phyloP scores from a whole-genome alignment of 2,329 filamentous ascomycete genomes.

The Acephala macrosclerotiorum region DNA sequence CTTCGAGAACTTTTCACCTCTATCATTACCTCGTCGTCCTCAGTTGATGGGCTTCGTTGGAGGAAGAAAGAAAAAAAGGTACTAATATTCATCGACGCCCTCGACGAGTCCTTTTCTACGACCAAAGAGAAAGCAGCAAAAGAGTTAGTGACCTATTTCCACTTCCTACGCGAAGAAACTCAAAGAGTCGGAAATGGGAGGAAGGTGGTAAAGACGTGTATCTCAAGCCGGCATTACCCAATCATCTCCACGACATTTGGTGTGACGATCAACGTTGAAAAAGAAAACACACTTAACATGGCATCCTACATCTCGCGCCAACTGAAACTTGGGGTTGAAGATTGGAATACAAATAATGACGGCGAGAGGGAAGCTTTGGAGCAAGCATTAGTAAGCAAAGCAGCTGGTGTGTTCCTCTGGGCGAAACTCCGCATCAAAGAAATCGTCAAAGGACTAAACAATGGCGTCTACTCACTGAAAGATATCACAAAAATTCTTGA shows the following conservation, averaged over 20 bases:
- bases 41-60: too few species aligned
- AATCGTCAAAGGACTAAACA: constrained; percentile 26
- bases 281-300: constrained; percentile 1
- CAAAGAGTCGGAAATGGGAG: not conserved
- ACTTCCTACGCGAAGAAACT: constrained; percentile 5
- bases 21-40: too few species aligned
- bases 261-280: constrained; percentile 24
- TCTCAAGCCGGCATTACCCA: constrained; percentile 32
- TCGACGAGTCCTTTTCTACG: constrained; percentile 35
- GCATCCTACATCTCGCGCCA: not conserved
- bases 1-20: constrained; percentile 7
- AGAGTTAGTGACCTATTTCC: constrained; percentile 18
- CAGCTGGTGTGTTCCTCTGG: constrained; percentile 49
- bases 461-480: constrained; percentile 26
- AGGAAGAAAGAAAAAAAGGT: constrained; percentile 13
- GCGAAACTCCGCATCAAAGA: constrained; percentile 33
- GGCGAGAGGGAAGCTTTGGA: not conserved
- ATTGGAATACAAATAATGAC: constrained; percentile 16
- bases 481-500: constrained; percentile 8
- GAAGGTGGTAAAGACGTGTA: constrained; percentile 26
- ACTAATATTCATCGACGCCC: constrained; percentile 37
- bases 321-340: constrained; percentile 3
- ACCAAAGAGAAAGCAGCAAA: not conserved
- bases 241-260: constrained; percentile 36
- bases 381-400: constrained; percentile 37